These are phyloP conservation scores for Passiflora organensis DNA, from an alignment of 345 rosid species.

Conservation along the genomic window DNA sequence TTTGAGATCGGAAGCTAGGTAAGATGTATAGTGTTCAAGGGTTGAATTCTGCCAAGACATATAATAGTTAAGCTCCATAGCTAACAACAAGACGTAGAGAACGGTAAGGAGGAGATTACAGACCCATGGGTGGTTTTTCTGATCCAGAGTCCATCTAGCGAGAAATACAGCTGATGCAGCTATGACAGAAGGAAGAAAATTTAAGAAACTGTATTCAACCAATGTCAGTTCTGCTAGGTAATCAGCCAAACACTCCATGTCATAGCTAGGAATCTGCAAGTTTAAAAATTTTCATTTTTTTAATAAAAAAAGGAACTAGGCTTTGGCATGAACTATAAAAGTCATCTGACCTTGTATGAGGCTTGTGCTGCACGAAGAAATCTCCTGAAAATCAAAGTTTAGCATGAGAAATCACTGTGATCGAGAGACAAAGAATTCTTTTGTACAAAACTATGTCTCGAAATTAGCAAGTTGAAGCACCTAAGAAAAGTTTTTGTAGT, in stretches of 20 bases:
- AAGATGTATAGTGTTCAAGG: slow-evolving; percentile 67
- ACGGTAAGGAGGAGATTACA: slow-evolving; percentile 4
- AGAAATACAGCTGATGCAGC: slow-evolving; percentile 95
- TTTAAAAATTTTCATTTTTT: no score
- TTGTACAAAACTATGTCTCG: background rate
- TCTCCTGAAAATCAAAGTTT: slow-evolving; percentile 49
- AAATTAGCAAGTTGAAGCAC: slow-evolving; percentile 29
- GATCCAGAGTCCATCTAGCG: slow-evolving; percentile 87
- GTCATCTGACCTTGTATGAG: slow-evolving; percentile 45
- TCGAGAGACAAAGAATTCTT: background rate
- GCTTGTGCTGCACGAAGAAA: slow-evolving; percentile 87
- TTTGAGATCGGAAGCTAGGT: slow-evolving; percentile 59
- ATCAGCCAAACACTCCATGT: slow-evolving; percentile 69
- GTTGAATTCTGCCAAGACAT: slow-evolving; percentile 56
- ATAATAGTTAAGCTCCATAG: slow-evolving; percentile 4
- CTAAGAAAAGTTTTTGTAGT: slow-evolving; percentile 84
- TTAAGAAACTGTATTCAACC: slow-evolving; percentile 56
- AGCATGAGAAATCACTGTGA: slow-evolving; percentile 11
- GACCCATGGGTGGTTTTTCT: slow-evolving; percentile 84
- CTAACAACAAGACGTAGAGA: background rate
- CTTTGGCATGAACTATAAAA: background rate
- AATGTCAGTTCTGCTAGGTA: slow-evolving; percentile 78
- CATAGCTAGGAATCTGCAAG: slow-evolving; percentile 65
- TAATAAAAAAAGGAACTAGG: no score
- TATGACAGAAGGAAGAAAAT: slow-evolving; percentile 63